Percentiles rank a stretch among this genome's conserved stretches.
Conservation (phyloP, 495 filamentous ascomycete genomes). For the Penicillium alfredii region DNA sequence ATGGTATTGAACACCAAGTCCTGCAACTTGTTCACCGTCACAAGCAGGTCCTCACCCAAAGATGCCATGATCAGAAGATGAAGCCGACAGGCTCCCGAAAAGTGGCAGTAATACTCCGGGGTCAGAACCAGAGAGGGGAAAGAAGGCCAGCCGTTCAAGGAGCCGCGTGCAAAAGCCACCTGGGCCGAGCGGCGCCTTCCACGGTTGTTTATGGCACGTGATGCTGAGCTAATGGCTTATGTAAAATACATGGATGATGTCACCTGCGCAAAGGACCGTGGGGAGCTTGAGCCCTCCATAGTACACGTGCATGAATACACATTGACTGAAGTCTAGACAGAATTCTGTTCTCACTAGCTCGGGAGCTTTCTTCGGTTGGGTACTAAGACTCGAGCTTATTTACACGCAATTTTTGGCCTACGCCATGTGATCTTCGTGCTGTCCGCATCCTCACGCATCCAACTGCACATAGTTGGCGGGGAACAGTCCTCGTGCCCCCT, state of each 20-base stretch:
- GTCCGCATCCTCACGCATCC: conserved; percentile 51
- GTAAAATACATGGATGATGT: too few relatives aligned
- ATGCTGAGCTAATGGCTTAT: conserved; percentile 14
- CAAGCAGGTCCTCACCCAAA: conserved; percentile 87
- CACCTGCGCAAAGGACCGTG: too few relatives aligned
- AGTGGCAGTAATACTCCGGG: too few relatives aligned
- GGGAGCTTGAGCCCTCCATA: too few relatives aligned
- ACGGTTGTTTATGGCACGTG: conserved; percentile 20
- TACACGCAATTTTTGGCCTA: too few relatives aligned
- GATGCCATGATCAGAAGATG: conserved; percentile 47
- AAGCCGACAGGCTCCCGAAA: conserved; percentile 1
- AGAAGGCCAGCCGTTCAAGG: conserved; percentile 6
- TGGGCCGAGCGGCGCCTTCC: too few relatives aligned
- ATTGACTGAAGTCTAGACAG: too few relatives aligned
- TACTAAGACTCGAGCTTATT: too few relatives aligned
- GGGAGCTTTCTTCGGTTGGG: too few relatives aligned
- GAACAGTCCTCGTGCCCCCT: conserved; percentile 80
- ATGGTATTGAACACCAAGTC: conserved; percentile 99
- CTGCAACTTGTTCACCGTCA: conserved; percentile 92
- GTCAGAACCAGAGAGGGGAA: neutral
- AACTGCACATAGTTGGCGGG: conserved; percentile 77
- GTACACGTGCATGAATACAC: too few relatives aligned
- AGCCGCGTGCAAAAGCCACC: conserved; percentile 8
- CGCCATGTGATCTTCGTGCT: too few relatives aligned
- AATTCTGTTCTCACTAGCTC: too few relatives aligned